Conservation (phyloP, 1,284 basidiomycete genomes). For the Microbotryum saponariae region DNA sequence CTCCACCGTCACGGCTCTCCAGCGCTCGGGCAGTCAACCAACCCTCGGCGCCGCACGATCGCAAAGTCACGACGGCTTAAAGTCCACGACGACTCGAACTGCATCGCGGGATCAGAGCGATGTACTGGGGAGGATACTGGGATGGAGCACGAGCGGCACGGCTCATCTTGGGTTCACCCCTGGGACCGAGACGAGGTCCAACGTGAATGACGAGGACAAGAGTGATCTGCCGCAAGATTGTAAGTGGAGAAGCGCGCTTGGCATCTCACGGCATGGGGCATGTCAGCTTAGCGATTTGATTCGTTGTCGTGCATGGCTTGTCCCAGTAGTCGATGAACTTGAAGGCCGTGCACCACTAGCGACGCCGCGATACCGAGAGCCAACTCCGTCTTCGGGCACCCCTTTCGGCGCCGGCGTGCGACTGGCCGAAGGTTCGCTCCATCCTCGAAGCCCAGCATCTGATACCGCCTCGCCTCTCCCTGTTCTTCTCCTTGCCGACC, state of each 20-base stretch:
- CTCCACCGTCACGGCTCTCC: not conserved
- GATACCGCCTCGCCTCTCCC: not conserved
- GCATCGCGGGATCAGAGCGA: conserved; percentile 20
- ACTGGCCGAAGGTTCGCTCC: not conserved
- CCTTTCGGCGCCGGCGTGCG: conserved; percentile 17
- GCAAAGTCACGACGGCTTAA: not conserved
- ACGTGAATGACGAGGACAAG: not conserved
- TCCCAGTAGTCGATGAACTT: conserved; percentile 21
- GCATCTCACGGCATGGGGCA: too few species aligned
- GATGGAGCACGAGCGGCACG: conserved; percentile 27
- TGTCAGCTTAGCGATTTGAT: not conserved
- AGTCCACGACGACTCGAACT: conserved; percentile 2
- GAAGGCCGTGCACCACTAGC: not conserved
- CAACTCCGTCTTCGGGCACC: not conserved
- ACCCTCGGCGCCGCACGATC: not conserved
- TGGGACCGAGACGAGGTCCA: not conserved
- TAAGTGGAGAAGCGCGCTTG: not conserved
- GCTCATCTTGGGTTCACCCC: not conserved
- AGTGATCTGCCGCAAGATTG: conserved; percentile 26
- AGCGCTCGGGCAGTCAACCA: not conserved
- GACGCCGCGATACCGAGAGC: not conserved
- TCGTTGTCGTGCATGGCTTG: not conserved
- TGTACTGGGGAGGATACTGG: conserved; percentile 35
- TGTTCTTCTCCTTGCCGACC: not conserved
- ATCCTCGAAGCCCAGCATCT: not conserved